Percentiles rank a stretch among this genome's conserved stretches.
Evolutionary conservation across 2,329 filamentous ascomycete genomes (phyloP).

Genomic region (Fusarium pseudoanthophilum): DNA sequence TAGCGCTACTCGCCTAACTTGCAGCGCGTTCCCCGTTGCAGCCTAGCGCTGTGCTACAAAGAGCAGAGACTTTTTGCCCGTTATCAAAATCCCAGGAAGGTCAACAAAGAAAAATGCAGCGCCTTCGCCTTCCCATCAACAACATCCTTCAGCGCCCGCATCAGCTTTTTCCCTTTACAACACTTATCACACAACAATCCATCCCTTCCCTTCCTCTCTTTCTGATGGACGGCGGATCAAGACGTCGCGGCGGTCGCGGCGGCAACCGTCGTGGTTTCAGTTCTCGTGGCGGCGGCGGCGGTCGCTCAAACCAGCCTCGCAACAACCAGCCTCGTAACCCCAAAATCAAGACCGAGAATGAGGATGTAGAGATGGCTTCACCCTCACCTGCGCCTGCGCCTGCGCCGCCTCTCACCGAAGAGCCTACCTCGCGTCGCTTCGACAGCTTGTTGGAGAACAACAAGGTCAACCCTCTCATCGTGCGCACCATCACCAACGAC

Average conservation of each 20-base stretch:
- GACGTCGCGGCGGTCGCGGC: constrained; percentile 24
- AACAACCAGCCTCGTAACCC: neutral
- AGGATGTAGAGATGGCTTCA: neutral
- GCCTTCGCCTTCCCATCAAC: constrained; percentile 6
- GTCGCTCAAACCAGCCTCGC: constrained; percentile 3
- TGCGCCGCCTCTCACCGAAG: constrained; percentile 41
- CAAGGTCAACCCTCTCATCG: constrained; percentile 58
- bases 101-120: constrained; percentile 23
- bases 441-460: constrained; percentile 54
- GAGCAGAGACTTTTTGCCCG: constrained; percentile 27
- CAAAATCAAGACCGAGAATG: neutral
- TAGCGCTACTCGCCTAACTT: neutral
- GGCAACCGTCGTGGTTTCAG: constrained; percentile 1
- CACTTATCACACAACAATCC: neutral
- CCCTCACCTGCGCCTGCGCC: neutral
- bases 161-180: neutral
- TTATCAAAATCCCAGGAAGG: constrained; percentile 7
- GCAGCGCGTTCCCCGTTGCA: neutral
- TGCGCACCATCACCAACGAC: constrained; percentile 60
- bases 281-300: neutral
- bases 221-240: constrained; percentile 20
- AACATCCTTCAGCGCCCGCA: neutral
- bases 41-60: constrained; percentile 5
- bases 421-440: constrained; percentile 59
- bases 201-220: neutral